Conservation (phyloP, 1,139 yeast species). For the Martiniozyma asiatica region DNA sequence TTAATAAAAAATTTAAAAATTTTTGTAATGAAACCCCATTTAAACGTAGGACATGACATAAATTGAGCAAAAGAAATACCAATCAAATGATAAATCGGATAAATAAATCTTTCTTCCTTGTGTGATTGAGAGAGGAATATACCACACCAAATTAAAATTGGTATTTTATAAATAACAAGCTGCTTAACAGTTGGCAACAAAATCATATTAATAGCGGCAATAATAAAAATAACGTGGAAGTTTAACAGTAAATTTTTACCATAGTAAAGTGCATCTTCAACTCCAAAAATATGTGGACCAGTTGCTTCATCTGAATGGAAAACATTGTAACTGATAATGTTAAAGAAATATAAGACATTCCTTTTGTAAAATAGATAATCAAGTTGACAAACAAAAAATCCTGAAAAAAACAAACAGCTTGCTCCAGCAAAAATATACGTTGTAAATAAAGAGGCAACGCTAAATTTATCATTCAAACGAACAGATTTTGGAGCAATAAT, state of each 20-base stretch:
- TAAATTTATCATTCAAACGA: constrained; percentile 10
- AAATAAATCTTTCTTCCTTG: constrained; percentile 85
- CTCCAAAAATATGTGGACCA: constrained; percentile 89
- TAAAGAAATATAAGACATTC: constrained; percentile 60
- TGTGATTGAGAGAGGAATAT: constrained; percentile 73
- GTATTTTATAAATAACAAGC: constrained; percentile 23
- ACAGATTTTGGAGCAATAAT: constrained; percentile 8
- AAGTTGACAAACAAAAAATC: constrained; percentile 31
- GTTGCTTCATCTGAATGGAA: constrained; percentile 51
- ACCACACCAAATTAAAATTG: constrained; percentile 51
- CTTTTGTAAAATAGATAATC: constrained; percentile 62
- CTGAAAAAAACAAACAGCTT: constrained; percentile 20
- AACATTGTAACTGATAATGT: constrained; percentile 77
- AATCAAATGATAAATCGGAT: constrained; percentile 70
- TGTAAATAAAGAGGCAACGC: constrained; percentile 7
- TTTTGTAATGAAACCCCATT: constrained; percentile 2
- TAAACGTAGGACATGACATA: constrained; percentile 10
- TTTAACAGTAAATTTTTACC: constrained; percentile 57
- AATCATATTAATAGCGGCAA: constrained; percentile 27
- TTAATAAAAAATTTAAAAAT: constrained; percentile 7
- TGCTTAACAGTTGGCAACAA: constrained; percentile 9
- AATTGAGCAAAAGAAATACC: constrained; percentile 52
- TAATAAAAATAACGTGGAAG: constrained; percentile 45
- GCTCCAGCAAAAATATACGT: constrained; percentile 20
- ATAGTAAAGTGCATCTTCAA: constrained; percentile 75